A percentile compares a stretch with the other conserved stretches of the same genome.
phyloP scores from a whole-genome alignment of 345 rosid genomes.

The Noccaea bulbosa region DNA sequence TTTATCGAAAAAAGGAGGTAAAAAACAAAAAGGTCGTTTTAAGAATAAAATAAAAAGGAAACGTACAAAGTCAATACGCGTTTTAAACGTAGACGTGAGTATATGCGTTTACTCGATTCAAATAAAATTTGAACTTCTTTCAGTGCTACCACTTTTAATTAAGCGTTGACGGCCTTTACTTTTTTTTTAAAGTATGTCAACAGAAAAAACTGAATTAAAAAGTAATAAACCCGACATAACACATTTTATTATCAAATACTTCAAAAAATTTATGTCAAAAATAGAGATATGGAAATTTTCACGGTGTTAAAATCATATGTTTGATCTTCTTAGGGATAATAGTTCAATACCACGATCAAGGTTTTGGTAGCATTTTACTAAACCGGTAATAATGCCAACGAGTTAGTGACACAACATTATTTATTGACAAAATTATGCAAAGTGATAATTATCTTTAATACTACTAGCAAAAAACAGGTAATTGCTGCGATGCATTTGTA shows the following conservation, averaged over 20 bases:
- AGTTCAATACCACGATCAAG: neutral
- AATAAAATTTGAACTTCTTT: neutral
- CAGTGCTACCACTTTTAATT: constrained; percentile 23
- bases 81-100: constrained; percentile 26
- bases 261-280: neutral
- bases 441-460: neutral
- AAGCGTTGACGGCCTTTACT: constrained; percentile 40
- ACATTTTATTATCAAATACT: neutral
- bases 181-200: constrained; percentile 21
- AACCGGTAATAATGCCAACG: neutral
- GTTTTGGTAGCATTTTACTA: neutral
- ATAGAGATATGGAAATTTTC: neutral
- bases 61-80: constrained; percentile 38
- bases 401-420: neutral
- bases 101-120: constrained; percentile 39
- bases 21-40: constrained; percentile 1
- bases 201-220: neutral
- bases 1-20: neutral
- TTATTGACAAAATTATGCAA: neutral
- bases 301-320: neutral
- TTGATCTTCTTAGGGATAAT: neutral
- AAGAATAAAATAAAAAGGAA: neutral
- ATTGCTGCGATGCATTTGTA: neutral
- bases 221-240: neutral
- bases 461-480: too few relatives aligned